Evolutionary conservation across 176 grass and related monocot genomes (phyloP), one percentile per base, ranked within the genome.

Genomic region (Oryza glaberrima): DNA sequence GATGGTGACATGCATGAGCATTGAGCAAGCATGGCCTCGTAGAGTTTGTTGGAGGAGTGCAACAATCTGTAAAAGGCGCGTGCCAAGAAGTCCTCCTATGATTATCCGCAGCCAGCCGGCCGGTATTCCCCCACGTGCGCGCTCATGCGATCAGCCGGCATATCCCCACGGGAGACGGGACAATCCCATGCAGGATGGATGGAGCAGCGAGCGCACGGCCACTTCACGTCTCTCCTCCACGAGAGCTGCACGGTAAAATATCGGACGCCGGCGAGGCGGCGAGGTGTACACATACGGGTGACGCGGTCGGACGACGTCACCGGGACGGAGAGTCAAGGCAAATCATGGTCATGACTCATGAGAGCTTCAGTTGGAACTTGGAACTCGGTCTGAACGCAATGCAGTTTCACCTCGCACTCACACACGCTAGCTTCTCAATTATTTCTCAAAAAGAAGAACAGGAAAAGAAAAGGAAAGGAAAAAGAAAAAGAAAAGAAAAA

Each of bases 51-150:
- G 23, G 19, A 65, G 66, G 34, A 67, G 34, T 40, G 79, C 44
- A 78, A 78, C 44, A 73, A 78, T 36, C 72, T 46, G 73, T 11
- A 66, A 77, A 77, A 58, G 32, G 11, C 9, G 51, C 65, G 17
- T 22, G 19, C 20, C 20, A 56, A 41, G 0, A 86, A 82, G 88
- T 90, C 83, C 3, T 23, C 56, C 67, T 20, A 64, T 86, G 73
- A 40, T 90, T 86, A 86, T 86, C 83, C 83, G 23, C 20, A 8
- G 6, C 34, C 46, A 60, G 6, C 34, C 46, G 58, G 14, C 23
- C 41, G 9, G 15, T 82, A 86, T 82, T 86, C 44, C 60, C 79
- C 11, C 88, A 90, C 83, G 88, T 90, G 83, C 83, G 52, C 15
- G 17, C 54, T 58, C 54, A 58, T 58, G 28, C 30, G 6, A 20